Evolutionary conservation across 495 filamentous ascomycete species (phyloP).

Genomic region (Penicillium paradoxum): DNA sequence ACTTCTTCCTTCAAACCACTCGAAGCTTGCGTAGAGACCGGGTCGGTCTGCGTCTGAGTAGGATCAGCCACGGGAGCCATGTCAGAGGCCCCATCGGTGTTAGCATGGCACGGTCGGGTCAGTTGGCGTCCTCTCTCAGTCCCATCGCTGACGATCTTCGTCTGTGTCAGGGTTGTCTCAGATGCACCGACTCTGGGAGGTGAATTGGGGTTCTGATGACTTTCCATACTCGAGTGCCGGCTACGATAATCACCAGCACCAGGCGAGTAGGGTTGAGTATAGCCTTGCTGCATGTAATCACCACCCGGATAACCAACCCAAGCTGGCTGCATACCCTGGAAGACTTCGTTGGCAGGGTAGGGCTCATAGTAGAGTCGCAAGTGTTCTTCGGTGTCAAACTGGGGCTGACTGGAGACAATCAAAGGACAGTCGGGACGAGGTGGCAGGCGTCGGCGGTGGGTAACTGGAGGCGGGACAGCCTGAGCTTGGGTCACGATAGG

Average conservation of each 20-base stretch:
- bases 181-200: neutral
- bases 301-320: neutral
- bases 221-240: neutral
- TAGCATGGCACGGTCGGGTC: neutral
- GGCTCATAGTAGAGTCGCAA: conserved; percentile 5
- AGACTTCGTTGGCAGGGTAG: neutral
- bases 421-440: neutral
- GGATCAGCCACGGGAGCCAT: neutral
- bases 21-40: neutral
- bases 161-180: neutral
- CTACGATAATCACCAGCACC: neutral
- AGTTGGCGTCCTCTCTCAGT: neutral
- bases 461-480: neutral
- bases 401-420: conserved; percentile 5
- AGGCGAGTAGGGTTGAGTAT: neutral
- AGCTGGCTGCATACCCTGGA: neutral
- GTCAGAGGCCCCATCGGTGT: neutral
- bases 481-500: neutral
- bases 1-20: neutral
- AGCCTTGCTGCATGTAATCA: neutral
- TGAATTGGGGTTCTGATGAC: neutral
- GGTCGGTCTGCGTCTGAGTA: neutral
- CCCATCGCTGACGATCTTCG: neutral
- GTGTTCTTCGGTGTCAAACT: neutral
- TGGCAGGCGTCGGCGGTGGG: neutral